Evolutionary conservation across 768 basidiomycete species (phyloP).

Genomic region (Tylopilus plumbeoviolaceoides): DNA sequence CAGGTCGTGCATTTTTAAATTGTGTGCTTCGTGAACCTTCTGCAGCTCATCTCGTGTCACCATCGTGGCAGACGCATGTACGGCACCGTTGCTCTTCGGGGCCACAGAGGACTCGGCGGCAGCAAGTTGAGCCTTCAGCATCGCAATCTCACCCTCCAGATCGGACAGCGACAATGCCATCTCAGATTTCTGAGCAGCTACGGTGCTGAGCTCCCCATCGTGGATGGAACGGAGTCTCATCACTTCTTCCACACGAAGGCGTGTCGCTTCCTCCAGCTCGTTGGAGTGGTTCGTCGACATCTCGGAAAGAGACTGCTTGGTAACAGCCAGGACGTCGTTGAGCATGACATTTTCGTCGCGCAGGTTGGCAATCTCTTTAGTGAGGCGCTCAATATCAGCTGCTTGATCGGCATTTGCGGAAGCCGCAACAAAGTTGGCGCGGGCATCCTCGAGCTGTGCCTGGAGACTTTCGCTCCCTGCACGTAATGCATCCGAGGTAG

Average conservation of each 20-base stretch:
- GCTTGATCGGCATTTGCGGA: slow-evolving; percentile 46
- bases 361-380: slow-evolving; percentile 53
- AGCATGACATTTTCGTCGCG: slow-evolving; percentile 67
- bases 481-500: slow-evolving; percentile 46
- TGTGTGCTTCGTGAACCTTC: slow-evolving; percentile 79
- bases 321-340: slow-evolving; percentile 62
- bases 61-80: slow-evolving; percentile 33
- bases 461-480: slow-evolving; percentile 54
- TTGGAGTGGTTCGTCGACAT: slow-evolving; percentile 64
- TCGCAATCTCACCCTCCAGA: slow-evolving; percentile 73
- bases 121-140: slow-evolving; percentile 50
- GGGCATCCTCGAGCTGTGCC: slow-evolving; percentile 62
- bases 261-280: slow-evolving; percentile 76
- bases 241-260: slow-evolving; percentile 65
- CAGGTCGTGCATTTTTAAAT: slow-evolving; percentile 72
- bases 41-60: slow-evolving; percentile 77
- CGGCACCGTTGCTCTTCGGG: slow-evolving; percentile 54
- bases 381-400: slow-evolving; percentile 52
- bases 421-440: slow-evolving; percentile 39
- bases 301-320: slow-evolving; percentile 66
- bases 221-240: slow-evolving; percentile 56
- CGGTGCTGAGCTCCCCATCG: slow-evolving; percentile 53
- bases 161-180: slow-evolving; percentile 63
- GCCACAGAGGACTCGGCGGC: slow-evolving; percentile 43
- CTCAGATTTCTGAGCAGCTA: slow-evolving; percentile 60